Conservation (phyloP, 495 filamentous ascomycete species). For the Penicillium herquei region DNA sequence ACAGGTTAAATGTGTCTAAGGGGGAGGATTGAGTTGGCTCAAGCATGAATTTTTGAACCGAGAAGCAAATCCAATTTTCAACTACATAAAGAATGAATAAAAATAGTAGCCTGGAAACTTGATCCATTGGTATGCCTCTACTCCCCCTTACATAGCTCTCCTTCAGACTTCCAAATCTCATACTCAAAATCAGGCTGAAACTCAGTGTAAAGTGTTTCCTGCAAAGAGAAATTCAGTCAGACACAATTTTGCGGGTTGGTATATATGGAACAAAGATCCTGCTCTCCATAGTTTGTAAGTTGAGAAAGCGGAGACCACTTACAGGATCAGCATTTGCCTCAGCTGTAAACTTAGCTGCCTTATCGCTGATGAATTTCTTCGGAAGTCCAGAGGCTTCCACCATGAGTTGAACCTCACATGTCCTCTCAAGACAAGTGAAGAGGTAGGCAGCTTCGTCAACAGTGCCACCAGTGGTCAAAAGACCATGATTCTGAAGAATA, state of each 20-base stretch:
- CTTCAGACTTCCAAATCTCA: conserved; percentile 3
- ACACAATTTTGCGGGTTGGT: no score
- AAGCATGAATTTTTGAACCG: no score
- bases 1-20: no score
- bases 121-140: no score
- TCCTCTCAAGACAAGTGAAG: conserved; percentile 54
- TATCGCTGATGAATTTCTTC: conserved; percentile 41
- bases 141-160: no score
- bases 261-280: no score
- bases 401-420: conserved; percentile 56
- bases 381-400: conserved; percentile 47
- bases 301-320: background rate
- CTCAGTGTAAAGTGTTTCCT: conserved; percentile 18
- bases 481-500: no score
- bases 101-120: no score
- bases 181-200: conserved; percentile 21
- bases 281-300: background rate
- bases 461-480: no score
- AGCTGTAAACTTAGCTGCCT: conserved; percentile 2
- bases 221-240: background rate
- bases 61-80: no score
- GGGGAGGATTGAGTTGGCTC: no score
- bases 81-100: no score
- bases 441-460: conserved; percentile 8
- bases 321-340: conserved; percentile 11